These are phyloP conservation scores for Collariella sp. DNA, from an alignment of 495 filamentous ascomycete species.

Conservation along the genomic window DNA sequence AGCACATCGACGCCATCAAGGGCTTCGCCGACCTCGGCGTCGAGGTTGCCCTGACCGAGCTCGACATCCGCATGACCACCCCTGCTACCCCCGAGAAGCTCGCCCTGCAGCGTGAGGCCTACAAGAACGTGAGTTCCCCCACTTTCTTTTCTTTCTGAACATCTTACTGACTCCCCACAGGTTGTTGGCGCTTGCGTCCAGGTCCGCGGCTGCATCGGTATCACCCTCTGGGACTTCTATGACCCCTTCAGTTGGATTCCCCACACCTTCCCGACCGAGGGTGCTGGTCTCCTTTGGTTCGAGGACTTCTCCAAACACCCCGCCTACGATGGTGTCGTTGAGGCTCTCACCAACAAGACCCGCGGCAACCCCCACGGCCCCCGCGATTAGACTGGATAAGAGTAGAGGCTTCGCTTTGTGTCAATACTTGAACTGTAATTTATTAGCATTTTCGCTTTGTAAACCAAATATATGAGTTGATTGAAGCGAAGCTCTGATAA, in stretches of 20 bases:
- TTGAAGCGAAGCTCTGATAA: no score
- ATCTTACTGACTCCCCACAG: conserved; percentile 11
- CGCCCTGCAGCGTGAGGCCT: conserved; percentile 49
- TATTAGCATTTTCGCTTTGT: neutral
- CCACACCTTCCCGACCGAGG: conserved; percentile 43
- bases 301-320: conserved; percentile 49
- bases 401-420: no score
- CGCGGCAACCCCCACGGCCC: neutral
- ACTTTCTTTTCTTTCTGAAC: neutral
- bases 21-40: conserved; percentile 44
- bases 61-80: conserved; percentile 48
- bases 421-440: neutral
- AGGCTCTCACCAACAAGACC: conserved; percentile 27
- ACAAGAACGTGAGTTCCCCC: conserved; percentile 30
- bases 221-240: conserved; percentile 59
- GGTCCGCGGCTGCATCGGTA: conserved; percentile 50
- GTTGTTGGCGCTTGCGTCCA: conserved; percentile 50
- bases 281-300: conserved; percentile 45
- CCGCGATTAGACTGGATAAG: neutral
- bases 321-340: conserved; percentile 37
- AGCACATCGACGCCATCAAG: conserved; percentile 42
- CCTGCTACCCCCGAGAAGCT: conserved; percentile 40
- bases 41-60: conserved; percentile 55
- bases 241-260: conserved; percentile 55
- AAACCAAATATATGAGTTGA: no score